These are phyloP conservation scores for Zelopaecilomyces penicillatus DNA, from an alignment of 2,329 filamentous ascomycete species.

Conservation along the genomic window DNA sequence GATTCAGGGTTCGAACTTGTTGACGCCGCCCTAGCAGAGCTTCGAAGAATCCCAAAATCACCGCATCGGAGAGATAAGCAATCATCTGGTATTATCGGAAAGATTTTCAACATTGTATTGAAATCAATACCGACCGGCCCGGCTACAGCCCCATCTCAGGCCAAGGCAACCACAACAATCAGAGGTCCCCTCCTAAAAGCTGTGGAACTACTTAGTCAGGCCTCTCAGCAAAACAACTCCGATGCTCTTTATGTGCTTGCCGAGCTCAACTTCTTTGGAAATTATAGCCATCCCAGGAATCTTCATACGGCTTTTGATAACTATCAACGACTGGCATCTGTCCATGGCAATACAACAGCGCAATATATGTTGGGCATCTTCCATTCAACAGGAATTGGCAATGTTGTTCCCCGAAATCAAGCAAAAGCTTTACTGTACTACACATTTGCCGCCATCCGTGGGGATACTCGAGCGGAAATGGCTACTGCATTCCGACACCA, in stretches of 20 bases:
- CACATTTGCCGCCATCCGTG: constrained; percentile 80
- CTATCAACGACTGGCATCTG: constrained; percentile 68
- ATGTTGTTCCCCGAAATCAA: constrained; percentile 74
- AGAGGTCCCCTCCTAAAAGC: constrained; percentile 41
- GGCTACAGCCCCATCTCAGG: constrained; percentile 36
- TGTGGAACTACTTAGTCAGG: constrained; percentile 43
- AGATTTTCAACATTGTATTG: constrained; percentile 34
- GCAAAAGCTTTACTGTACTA: constrained; percentile 90
- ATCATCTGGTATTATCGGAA: constrained; percentile 34
- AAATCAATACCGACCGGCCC: constrained; percentile 43
- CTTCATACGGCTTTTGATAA: constrained; percentile 70
- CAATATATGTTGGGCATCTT: constrained; percentile 95
- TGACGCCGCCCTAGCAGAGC: constrained; percentile 41
- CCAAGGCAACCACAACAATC: constrained; percentile 23
- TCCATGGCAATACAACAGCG: constrained; percentile 81
- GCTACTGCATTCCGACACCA: constrained; percentile 82
- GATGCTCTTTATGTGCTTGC: constrained; percentile 86
- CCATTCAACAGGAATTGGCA: constrained; percentile 86
- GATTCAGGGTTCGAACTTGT: constrained; percentile 43
- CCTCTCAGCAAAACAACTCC: constrained; percentile 51
- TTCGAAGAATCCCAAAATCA: constrained; percentile 41
- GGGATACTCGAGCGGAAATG: constrained; percentile 85
- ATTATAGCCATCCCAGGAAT: constrained; percentile 78
- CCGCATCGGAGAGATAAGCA: constrained; percentile 36
- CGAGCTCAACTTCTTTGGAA: constrained; percentile 95